phyloP scores from a whole-genome alignment of 2,329 filamentous ascomycete species.

The Sordariomycetes sp. region DNA sequence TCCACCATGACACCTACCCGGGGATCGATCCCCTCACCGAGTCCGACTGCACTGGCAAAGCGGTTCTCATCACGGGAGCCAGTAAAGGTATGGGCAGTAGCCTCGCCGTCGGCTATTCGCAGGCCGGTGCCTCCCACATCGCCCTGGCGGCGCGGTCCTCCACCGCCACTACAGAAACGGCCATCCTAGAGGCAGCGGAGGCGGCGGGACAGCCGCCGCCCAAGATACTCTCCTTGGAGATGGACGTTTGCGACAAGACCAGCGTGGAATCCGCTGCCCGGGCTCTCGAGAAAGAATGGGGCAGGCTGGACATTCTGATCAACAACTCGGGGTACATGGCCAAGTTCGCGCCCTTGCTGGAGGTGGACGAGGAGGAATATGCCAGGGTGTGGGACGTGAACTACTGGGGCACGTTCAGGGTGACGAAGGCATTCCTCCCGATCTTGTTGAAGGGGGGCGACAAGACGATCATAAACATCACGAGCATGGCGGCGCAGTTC shows the following conservation, averaged over 20 bases:
- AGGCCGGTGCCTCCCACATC: slow-evolving; percentile 39
- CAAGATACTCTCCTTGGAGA: slow-evolving; percentile 24
- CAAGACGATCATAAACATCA: slow-evolving; percentile 35
- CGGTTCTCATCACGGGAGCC: slow-evolving; percentile 42
- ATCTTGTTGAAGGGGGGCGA: slow-evolving; percentile 21
- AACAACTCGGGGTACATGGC: slow-evolving; percentile 33
- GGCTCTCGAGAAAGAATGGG: slow-evolving; percentile 15
- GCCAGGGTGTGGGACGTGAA: slow-evolving; percentile 38
- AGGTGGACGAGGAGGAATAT: slow-evolving; percentile 30
- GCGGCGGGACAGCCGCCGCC: slow-evolving; percentile 16
- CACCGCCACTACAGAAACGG: slow-evolving; percentile 18
- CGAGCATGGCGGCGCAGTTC: slow-evolving; percentile 28
- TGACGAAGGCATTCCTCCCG: slow-evolving; percentile 36
- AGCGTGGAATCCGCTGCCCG: slow-evolving; percentile 19
- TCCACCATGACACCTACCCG: slow-evolving; percentile 40
- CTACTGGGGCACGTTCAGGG: slow-evolving; percentile 33
- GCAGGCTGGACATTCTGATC: slow-evolving; percentile 27
- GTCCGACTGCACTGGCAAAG: slow-evolving; percentile 23
- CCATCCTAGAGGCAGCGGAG: slow-evolving; percentile 22
- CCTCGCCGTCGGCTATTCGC: slow-evolving; percentile 43
- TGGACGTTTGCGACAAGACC: slow-evolving; percentile 23
- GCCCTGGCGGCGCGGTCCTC: slow-evolving; percentile 40
- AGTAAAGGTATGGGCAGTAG: slow-evolving; percentile 42
- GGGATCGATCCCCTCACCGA: slow-evolving; percentile 30
- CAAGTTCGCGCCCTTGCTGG: slow-evolving; percentile 19